Conservation (phyloP, 2,329 filamentous ascomycete genomes). For the Aspergillus sp. region DNA sequence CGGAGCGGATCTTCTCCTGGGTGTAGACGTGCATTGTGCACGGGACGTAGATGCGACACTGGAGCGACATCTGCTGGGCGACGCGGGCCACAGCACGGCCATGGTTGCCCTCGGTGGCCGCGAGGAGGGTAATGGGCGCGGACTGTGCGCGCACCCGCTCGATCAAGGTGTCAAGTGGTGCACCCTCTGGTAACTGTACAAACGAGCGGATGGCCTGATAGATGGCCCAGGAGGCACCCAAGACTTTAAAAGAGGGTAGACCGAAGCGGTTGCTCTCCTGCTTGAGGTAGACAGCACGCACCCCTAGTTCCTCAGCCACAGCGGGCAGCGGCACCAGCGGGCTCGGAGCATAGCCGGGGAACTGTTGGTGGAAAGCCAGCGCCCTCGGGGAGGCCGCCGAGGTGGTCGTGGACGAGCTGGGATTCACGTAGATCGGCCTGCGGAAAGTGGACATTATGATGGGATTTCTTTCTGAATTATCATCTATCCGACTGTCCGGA, state of each 20-base stretch:
- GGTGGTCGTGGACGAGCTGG: slow-evolving; percentile 19
- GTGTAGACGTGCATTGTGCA: slow-evolving; percentile 58
- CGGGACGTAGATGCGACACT: slow-evolving; percentile 65
- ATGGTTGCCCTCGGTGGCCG: slow-evolving; percentile 76
- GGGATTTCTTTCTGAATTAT: neutral
- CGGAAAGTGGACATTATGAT: slow-evolving; percentile 20
- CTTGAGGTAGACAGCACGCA: slow-evolving; percentile 66
- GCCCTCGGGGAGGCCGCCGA: slow-evolving; percentile 12
- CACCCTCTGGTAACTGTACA: slow-evolving; percentile 50
- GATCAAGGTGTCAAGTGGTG: slow-evolving; percentile 30
- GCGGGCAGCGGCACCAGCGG: slow-evolving; percentile 56
- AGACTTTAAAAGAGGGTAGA: slow-evolving; percentile 76
- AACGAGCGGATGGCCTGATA: slow-evolving; percentile 58
- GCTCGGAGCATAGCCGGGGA: slow-evolving; percentile 61
- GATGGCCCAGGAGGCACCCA: slow-evolving; percentile 74
- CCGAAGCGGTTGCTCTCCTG: slow-evolving; percentile 70
- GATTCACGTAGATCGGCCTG: slow-evolving; percentile 32
- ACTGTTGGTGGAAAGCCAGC: slow-evolving; percentile 53
- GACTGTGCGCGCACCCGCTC: neutral
- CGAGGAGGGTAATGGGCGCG: slow-evolving; percentile 52
- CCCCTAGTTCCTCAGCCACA: slow-evolving; percentile 60
- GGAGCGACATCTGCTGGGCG: slow-evolving; percentile 60
- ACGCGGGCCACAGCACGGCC: slow-evolving; percentile 72
- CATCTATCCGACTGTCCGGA: no score
- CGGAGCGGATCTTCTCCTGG: slow-evolving; percentile 56